Percentiles rank a stretch among this genome's conserved stretches.
Evolutionary conservation across 1,284 basidiomycete species (phyloP).

Genomic region (Cryptococcus neoformans): DNA sequence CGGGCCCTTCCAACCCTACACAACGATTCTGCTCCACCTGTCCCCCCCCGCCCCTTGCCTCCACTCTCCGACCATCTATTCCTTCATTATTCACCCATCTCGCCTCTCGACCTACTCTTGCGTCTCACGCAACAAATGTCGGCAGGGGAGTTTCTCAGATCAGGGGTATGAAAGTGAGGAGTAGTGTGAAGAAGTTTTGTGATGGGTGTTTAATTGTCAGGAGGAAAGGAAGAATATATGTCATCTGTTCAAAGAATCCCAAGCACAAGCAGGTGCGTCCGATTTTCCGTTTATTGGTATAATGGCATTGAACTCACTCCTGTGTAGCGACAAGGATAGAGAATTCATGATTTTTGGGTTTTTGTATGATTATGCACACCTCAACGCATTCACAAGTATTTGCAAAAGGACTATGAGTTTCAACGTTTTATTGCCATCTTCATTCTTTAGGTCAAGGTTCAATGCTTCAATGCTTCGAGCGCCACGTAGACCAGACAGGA

Average conservation of each 20-base stretch:
- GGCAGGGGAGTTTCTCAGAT: conserved; percentile 22
- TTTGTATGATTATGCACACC: not conserved
- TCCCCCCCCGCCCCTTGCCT: conserved; percentile 8
- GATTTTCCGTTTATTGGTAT: not conserved
- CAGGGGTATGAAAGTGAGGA: conserved; percentile 93
- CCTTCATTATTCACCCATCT: conserved; percentile 1
- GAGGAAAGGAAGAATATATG: conserved; percentile 88
- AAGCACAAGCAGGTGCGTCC: conserved; percentile 92
- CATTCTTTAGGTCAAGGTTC: too few relatives aligned
- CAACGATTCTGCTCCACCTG: conserved; percentile 17
- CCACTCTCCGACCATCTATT: conserved; percentile 7
- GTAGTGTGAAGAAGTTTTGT: conserved; percentile 89
- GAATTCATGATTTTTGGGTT: not conserved
- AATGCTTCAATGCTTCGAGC: too few relatives aligned
- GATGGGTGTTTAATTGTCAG: conserved; percentile 82
- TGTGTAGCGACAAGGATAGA: conserved; percentile 1
- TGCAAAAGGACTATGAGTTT: too few relatives aligned
- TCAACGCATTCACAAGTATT: not conserved
- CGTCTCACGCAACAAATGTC: not conserved
- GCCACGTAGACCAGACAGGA: too few relatives aligned
- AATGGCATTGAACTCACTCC: not conserved
- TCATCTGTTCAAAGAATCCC: conserved; percentile 90
- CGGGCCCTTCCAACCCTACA: conserved; percentile 1
- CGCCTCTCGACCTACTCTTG: not conserved
- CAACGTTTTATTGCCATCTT: too few relatives aligned